These are phyloP conservation scores for Coprinellus micaceus DNA, from an alignment of 768 basidiomycete species.

Conservation along the genomic window DNA sequence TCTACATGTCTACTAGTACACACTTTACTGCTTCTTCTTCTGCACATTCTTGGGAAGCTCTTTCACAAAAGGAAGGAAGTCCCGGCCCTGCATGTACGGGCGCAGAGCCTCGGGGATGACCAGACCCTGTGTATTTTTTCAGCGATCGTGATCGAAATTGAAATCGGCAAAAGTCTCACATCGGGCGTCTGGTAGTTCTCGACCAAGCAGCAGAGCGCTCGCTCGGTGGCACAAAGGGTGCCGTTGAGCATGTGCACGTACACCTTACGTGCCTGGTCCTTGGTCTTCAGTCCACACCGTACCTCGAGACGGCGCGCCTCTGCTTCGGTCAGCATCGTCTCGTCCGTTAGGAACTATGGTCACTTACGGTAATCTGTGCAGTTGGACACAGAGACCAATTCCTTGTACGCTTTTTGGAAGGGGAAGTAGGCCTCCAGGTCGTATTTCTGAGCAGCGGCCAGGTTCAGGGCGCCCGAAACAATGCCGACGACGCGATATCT, in stretches of 20 bases:
- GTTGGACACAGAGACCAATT: slow-evolving; percentile 95
- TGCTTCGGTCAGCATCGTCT: slow-evolving; percentile 28
- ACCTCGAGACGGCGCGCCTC: slow-evolving; percentile 93
- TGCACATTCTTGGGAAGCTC: slow-evolving; percentile 75
- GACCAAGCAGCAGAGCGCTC: slow-evolving; percentile 94
- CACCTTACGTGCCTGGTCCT: slow-evolving; percentile 85
- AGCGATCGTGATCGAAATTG: slow-evolving; percentile 5
- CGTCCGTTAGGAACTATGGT: not conserved
- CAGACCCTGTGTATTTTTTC: slow-evolving; percentile 60
- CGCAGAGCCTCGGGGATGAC: slow-evolving; percentile 84
- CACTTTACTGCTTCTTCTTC: slow-evolving; percentile 55
- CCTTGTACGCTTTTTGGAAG: slow-evolving; percentile 94
- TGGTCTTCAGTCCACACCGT: slow-evolving; percentile 85
- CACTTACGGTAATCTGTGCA: slow-evolving; percentile 97
- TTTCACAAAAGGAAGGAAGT: slow-evolving; percentile 83
- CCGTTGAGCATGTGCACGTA: slow-evolving; percentile 99
- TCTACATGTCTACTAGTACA: slow-evolving; percentile 2
- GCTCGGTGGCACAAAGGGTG: slow-evolving; percentile 94
- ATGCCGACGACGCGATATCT: slow-evolving; percentile 93
- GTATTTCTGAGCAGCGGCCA: slow-evolving; percentile 95
- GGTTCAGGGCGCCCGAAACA: slow-evolving; percentile 93
- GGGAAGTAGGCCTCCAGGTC: slow-evolving; percentile 99
- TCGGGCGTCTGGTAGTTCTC: slow-evolving; percentile 98
- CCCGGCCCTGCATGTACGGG: slow-evolving; percentile 94
- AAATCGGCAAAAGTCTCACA: slow-evolving; percentile 39